A percentile compares a stretch with the other conserved stretches of the same genome.
These are phyloP conservation scores for Pyrenula massariospora DNA, from an alignment of 495 filamentous ascomycete genomes.

Conservation along the genomic window DNA sequence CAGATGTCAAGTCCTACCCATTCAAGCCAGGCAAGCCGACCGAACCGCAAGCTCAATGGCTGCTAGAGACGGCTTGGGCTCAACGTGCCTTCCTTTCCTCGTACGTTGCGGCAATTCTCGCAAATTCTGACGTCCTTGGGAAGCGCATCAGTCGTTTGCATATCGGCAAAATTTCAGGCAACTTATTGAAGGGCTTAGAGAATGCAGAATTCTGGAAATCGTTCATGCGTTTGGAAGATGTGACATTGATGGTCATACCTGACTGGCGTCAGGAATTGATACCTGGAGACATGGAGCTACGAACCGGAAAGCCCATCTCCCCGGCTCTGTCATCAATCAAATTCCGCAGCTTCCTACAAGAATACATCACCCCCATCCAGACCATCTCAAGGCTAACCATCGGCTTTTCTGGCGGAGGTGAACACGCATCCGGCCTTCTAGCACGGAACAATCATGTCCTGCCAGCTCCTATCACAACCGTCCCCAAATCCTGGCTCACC, in stretches of 20 bases:
- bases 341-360: conserved; percentile 30
- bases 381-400: conserved; percentile 38
- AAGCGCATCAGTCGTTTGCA: neutral
- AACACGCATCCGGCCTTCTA: conserved; percentile 36
- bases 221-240: conserved; percentile 26
- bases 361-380: conserved; percentile 20
- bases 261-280: conserved; percentile 35
- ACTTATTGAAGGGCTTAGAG: conserved; percentile 28
- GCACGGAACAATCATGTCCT: conserved; percentile 39
- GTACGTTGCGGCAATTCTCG: conserved; percentile 38
- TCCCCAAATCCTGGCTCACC: neutral
- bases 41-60: conserved; percentile 41
- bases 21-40: conserved; percentile 33
- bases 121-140: conserved; percentile 26
- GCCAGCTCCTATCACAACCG: conserved; percentile 32
- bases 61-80: conserved; percentile 45
- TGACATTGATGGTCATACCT: conserved; percentile 37
- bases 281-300: conserved; percentile 22
- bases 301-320: conserved; percentile 21
- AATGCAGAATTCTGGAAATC: conserved; percentile 38
- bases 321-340: conserved; percentile 27
- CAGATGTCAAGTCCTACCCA: neutral
- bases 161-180: conserved; percentile 38
- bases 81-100: conserved; percentile 45
- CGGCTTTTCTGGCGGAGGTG: conserved; percentile 45